Evolutionary conservation across 495 filamentous ascomycete genomes (phyloP).

Genomic region (Penicillium fimorum): DNA sequence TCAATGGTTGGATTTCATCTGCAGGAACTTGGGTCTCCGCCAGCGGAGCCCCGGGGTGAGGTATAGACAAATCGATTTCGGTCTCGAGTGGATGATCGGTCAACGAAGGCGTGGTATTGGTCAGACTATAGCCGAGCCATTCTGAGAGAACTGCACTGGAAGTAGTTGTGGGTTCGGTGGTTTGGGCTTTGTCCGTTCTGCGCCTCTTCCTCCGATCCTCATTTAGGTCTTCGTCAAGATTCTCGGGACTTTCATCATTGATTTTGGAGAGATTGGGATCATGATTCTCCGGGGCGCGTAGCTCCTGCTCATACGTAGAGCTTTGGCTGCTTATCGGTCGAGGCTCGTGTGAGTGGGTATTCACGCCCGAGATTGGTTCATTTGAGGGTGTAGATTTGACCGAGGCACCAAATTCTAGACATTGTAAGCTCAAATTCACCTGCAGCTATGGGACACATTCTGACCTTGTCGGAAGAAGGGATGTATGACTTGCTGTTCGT

Average conservation of each 20-base stretch:
- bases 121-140: conserved; percentile 21
- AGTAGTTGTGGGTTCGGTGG: conserved; percentile 7
- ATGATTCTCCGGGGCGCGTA: not conserved
- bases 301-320: not conserved
- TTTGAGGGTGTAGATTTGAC: conserved; percentile 11
- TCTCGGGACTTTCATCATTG: not conserved
- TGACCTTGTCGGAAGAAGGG: conserved; percentile 46
- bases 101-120: not conserved
- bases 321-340: conserved; percentile 2
- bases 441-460: not conserved
- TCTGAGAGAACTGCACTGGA: conserved; percentile 16
- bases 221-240: conserved; percentile 43
- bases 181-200: conserved; percentile 44
- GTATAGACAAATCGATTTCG: not conserved
- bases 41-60: not conserved
- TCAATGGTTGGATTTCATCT: not conserved
- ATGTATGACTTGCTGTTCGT: conserved; percentile 41
- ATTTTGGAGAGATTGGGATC: not conserved
- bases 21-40: not conserved
- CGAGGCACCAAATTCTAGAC: conserved; percentile 24
- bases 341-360: not conserved
- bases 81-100: not conserved
- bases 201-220: conserved; percentile 48
- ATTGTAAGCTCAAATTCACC: conserved; percentile 15
- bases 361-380: conserved; percentile 3